These are phyloP conservation scores for Chaetomidium leptoderma DNA, from an alignment of 495 filamentous ascomycete species.

Conservation along the genomic window DNA sequence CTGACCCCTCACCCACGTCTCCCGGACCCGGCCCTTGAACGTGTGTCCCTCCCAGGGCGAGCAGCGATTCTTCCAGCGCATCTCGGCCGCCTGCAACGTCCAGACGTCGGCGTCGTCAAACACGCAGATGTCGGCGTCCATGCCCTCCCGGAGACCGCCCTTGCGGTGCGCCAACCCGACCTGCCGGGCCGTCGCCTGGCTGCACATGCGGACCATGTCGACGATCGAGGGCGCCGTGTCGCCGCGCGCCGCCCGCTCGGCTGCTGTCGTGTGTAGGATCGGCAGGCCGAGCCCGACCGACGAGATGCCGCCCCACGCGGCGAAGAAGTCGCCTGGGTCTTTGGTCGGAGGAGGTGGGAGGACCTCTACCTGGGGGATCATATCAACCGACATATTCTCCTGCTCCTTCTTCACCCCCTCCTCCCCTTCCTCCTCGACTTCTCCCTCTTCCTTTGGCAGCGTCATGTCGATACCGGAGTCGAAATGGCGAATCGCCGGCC, in stretches of 20 bases:
- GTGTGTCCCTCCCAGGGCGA: slow-evolving; percentile 84
- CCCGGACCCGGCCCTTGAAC: slow-evolving; percentile 74
- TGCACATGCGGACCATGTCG: slow-evolving; percentile 81
- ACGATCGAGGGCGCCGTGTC: slow-evolving; percentile 49
- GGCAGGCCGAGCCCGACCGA: slow-evolving; percentile 88
- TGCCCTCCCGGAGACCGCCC: slow-evolving; percentile 75
- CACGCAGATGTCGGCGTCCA: slow-evolving; percentile 88
- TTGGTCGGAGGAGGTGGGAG: background rate
- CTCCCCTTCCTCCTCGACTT: background rate
- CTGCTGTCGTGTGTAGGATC: slow-evolving; percentile 80
- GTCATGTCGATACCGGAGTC: slow-evolving; percentile 49
- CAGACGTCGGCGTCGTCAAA: slow-evolving; percentile 84
- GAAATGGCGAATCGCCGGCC: slow-evolving; percentile 35
- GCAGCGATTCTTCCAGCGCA: slow-evolving; percentile 96
- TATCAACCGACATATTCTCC: background rate
- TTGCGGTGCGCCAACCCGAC: slow-evolving; percentile 82
- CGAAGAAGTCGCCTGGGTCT: slow-evolving; percentile 76
- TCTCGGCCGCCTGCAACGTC: slow-evolving; percentile 57
- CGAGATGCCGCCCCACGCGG: slow-evolving; percentile 93
- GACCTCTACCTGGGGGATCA: background rate
- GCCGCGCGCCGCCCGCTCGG: slow-evolving; percentile 50
- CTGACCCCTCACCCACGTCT: slow-evolving; percentile 84
- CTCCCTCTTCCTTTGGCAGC: slow-evolving; percentile 26
- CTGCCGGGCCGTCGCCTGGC: slow-evolving; percentile 81
- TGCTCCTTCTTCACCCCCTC: slow-evolving; percentile 2